Evolutionary conservation across 1,284 basidiomycete genomes (phyloP).

Genomic region (Tilletia caries): DNA sequence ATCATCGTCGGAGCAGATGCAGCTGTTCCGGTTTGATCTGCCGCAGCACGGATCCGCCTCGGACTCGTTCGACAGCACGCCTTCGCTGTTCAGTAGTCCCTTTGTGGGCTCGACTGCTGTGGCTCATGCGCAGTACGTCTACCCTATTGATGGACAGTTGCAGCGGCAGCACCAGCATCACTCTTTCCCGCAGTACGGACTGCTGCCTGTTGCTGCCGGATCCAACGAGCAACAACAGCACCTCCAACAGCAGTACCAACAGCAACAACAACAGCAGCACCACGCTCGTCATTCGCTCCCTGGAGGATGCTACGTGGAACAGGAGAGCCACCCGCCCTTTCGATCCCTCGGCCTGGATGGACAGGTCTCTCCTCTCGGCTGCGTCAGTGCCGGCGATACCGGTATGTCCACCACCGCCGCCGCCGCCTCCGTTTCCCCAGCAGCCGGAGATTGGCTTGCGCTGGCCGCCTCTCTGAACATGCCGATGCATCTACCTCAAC

Average conservation of each 20-base stretch:
- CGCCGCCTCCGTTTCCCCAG: not conserved
- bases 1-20: too few relatives aligned
- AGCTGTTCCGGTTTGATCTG: too few relatives aligned
- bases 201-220: too few relatives aligned
- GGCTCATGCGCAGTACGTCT: too few relatives aligned
- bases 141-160: too few relatives aligned
- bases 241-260: not conserved
- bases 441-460: not conserved
- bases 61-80: too few relatives aligned
- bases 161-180: too few relatives aligned
- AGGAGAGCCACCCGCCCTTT: not conserved
- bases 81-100: too few relatives aligned
- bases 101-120: too few relatives aligned
- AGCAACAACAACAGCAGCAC: not conserved
- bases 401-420: not conserved
- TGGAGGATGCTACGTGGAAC: not conserved
- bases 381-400: not conserved
- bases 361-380: not conserved
- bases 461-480: not conserved
- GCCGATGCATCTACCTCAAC: not conserved
- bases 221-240: not conserved
- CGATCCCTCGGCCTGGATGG: constrained; percentile 6
- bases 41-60: too few relatives aligned
- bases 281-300: not conserved
- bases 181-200: too few relatives aligned